These are phyloP conservation scores for Pulicaria dysenterica DNA, from an alignment of 129 eudicot species.

Conservation along the genomic window DNA sequence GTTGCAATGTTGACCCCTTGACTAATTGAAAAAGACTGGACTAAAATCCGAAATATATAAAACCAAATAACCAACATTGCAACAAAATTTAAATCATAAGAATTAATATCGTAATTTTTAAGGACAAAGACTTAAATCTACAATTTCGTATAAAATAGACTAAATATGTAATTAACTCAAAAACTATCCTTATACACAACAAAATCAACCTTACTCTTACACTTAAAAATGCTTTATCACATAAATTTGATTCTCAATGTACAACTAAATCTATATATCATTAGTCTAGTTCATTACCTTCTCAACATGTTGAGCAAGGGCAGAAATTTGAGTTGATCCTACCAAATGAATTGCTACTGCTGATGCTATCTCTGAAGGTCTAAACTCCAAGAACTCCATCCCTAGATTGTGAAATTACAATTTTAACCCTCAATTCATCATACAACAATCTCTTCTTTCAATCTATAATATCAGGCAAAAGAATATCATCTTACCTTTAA, in stretches of 20 bases:
- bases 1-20: too few relatives aligned
- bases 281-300: conserved; percentile 39
- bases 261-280: conserved; percentile 14
- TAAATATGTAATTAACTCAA: too few relatives aligned
- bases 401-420: conserved; percentile 45
- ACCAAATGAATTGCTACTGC: conserved; percentile 65
- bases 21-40: too few relatives aligned
- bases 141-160: too few relatives aligned
- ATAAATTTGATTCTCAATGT: neutral
- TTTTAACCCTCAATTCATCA: conserved; percentile 15
- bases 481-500: conserved; percentile 43
- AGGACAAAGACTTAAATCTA: too few relatives aligned
- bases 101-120: too few relatives aligned
- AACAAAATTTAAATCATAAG: too few relatives aligned
- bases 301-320: conserved; percentile 40
- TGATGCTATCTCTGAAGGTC: conserved; percentile 79
- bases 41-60: too few relatives aligned
- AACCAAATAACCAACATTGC: too few relatives aligned
- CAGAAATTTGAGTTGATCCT: conserved; percentile 48
- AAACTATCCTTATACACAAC: too few relatives aligned
- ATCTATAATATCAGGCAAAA: conserved; percentile 6
- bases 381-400: conserved; percentile 67
- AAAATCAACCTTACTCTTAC: too few relatives aligned
- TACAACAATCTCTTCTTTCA: neutral
- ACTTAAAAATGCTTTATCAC: too few relatives aligned